Evolutionary conservation across 768 basidiomycete species (phyloP), one percentile per base, ranked within the genome.

Genomic region (Lentinula raphanica): DNA sequence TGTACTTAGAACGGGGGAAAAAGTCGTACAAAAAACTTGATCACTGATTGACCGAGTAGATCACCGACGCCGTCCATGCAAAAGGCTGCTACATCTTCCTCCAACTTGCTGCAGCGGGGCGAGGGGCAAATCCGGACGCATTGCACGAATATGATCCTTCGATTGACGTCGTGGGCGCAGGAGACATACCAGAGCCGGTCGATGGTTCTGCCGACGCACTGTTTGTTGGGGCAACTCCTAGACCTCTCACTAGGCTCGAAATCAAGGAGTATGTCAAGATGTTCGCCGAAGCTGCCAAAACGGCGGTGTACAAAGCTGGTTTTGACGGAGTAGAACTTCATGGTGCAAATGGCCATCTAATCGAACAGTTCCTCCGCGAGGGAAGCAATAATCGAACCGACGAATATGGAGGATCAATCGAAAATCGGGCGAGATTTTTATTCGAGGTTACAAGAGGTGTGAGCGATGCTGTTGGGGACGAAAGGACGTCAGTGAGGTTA

Each of bases 241-340:
- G 65, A 3, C 66, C 76, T 2, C 62, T 79, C 36, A 74, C 70
- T 1, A 70, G 39, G 13, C 66, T 65, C 1, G 78, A 76, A 28
- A 76, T 79, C 57, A 63, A 60, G 35, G 72, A 75, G 36, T 70
- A 72, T 44, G 65, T 76, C 32, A 42, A 62, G 27, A 64, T 72
- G 23, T 81, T 76, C 62, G 73, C 68, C 25, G 66, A 69, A 5
- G 78, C 77, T 0, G 76, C 81, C 11, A 65, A 66, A 19, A 73
- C 73, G 45, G 74, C 76, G 31, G 64, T 80, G 27, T 63, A 69
- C 35, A 62, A 46, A 49, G 79, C 82, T 44, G 83, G 80, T 3
- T 83, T 83, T 56, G 82, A 83, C 58, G 83, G 82, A 23, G 70
- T 81, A 5, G 81, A 84, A 69, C 71, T 75, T 59, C 67, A 68